Conservation (phyloP, 208 protist species). For the Leishmania tarentolae region DNA sequence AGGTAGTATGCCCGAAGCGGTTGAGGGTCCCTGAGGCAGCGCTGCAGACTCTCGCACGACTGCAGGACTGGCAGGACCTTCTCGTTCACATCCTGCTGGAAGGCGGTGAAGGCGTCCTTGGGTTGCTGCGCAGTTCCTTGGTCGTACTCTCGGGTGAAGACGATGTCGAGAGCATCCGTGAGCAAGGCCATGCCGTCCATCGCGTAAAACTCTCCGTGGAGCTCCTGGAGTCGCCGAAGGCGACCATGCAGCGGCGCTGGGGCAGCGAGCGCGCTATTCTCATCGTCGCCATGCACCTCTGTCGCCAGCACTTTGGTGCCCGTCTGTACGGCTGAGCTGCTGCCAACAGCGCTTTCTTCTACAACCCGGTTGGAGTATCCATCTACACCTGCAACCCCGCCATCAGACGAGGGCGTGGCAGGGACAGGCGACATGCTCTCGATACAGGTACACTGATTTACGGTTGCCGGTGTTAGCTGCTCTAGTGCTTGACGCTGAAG, state of each 20-base stretch:
- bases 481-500: background rate
- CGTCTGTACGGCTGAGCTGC: background rate
- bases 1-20: slow-evolving; percentile 70
- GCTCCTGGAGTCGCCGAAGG: slow-evolving; percentile 32
- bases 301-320: background rate
- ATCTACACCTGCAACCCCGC: background rate
- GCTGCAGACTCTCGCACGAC: slow-evolving; percentile 39
- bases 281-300: background rate
- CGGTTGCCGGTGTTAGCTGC: background rate
- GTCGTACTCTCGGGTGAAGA: slow-evolving; percentile 70
- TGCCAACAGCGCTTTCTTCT: background rate
- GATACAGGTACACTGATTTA: background rate
- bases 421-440: slow-evolving; percentile 4
- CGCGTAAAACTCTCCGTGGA: slow-evolving; percentile 53
- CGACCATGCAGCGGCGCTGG: slow-evolving; percentile 7
- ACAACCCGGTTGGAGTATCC: background rate
- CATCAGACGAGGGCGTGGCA: background rate
- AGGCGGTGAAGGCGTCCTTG: slow-evolving; percentile 34
- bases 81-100: slow-evolving; percentile 39
- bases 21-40: slow-evolving; percentile 28
- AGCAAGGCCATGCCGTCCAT: slow-evolving; percentile 60
- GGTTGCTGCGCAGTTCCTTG: background rate
- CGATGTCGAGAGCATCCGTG: slow-evolving; percentile 44
- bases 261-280: background rate
- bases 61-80: slow-evolving; percentile 34